phyloP scores from a whole-genome alignment of 2,329 filamentous ascomycete genomes.

The Fusarium sp. region DNA sequence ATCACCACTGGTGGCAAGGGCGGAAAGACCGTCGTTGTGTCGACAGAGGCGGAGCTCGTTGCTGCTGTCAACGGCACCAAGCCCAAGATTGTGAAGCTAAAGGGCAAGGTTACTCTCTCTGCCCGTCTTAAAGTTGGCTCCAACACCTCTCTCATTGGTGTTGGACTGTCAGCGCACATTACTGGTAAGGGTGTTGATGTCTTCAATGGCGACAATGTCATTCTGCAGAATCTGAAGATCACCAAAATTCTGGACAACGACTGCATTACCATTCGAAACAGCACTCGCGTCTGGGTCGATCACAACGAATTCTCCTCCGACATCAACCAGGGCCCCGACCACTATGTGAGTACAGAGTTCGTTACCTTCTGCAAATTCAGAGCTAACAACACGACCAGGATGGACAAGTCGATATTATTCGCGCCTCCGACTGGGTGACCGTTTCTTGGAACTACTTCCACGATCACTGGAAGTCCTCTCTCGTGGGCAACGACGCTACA shows the following conservation, averaged over 20 bases:
- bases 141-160: slow-evolving; percentile 60
- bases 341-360: slow-evolving; percentile 45
- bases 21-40: slow-evolving; percentile 63
- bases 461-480: slow-evolving; percentile 62
- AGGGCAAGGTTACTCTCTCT: slow-evolving; percentile 50
- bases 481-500: slow-evolving; percentile 58
- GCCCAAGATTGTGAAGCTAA: slow-evolving; percentile 60
- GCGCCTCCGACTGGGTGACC: slow-evolving; percentile 61
- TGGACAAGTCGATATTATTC: slow-evolving; percentile 61
- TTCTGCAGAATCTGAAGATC: slow-evolving; percentile 57
- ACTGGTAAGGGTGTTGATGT: slow-evolving; percentile 55
- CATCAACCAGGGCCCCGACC: slow-evolving; percentile 56
- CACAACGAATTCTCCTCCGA: slow-evolving; percentile 63
- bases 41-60: slow-evolving; percentile 58
- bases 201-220: slow-evolving; percentile 55
- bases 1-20: slow-evolving; percentile 57
- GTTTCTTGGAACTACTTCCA: slow-evolving; percentile 65
- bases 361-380: fast-evolving
- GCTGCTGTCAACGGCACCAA: slow-evolving; percentile 59
- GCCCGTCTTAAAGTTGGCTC: slow-evolving; percentile 59
- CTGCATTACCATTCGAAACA: slow-evolving; percentile 60
- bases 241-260: slow-evolving; percentile 57
- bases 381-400: slow-evolving; percentile 47
- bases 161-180: slow-evolving; percentile 54
- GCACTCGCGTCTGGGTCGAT: slow-evolving; percentile 62